Evolutionary conservation across 2,329 filamentous ascomycete species (phyloP), one percentile per base, ranked within the genome.

Genomic region (Xylariaceae sp.): DNA sequence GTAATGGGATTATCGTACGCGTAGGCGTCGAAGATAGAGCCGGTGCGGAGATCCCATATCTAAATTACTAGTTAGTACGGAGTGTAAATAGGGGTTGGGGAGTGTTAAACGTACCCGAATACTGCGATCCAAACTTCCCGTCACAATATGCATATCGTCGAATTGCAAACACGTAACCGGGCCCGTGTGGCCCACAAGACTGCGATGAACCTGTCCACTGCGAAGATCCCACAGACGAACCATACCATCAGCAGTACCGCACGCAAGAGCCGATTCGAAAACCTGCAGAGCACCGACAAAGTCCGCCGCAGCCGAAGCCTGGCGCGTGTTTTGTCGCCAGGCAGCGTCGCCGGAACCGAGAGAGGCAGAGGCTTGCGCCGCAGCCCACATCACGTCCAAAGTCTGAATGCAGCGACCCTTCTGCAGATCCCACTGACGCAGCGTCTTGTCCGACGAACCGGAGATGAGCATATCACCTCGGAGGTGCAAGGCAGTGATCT

Each of bases 31-130:
- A 89, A 89, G 68, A 99, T 97, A 39, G 92, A 92, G 51, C 94
- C 94, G 10, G 92, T 97, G 57, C 94, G 89, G 58, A 99, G 88
- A 75, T 99, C 94, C 94, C 94, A 99, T 72, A 99, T 97, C 92
- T 97, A 71, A 54, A 51, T 53, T 11, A 50, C 9, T 17, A 17
- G 13, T 34, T 17, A 2, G 17, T 65, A 66, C 10, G 30, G 13
- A 15, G 42, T 15, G 7, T 4, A 37, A 50, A 6, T 15, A 9
- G 37, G 37, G 11, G 5, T 51, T 15, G 7, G 0, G 4, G 15
- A 48, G 42, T 13, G 1, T 23, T 37, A 17, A 15, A 82, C 91
- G 83, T 82, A 97, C 93, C 77, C 94, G 82, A 72, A 99, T 90
- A 73, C 93, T 97, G 70, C 94, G 84, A 75, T 99, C 94, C 69